These are phyloP conservation scores for Aspergillus thermomutatus DNA, from an alignment of 2,329 filamentous ascomycete genomes.

Conservation along the genomic window DNA sequence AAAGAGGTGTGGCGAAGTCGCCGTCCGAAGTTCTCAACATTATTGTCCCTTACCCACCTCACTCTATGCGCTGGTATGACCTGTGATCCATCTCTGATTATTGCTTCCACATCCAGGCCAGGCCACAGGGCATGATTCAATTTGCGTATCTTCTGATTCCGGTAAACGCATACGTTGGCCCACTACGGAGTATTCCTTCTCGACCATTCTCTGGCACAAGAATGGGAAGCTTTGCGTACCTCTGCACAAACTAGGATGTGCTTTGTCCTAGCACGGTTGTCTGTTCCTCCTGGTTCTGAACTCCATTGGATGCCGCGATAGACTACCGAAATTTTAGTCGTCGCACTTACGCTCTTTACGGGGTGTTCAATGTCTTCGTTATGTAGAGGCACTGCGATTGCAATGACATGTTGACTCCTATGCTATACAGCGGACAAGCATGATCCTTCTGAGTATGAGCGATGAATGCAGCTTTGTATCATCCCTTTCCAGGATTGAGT, in stretches of 20 bases:
- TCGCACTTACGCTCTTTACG: background rate
- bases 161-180: background rate
- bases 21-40: background rate
- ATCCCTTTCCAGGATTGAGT: background rate
- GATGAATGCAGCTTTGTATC: background rate
- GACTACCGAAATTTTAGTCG: background rate
- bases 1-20: background rate
- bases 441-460: background rate
- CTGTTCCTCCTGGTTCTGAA: background rate
- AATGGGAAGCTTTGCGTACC: background rate
- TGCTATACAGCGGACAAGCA: background rate
- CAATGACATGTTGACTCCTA: background rate
- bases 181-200: background rate
- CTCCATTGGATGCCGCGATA: background rate
- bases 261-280: background rate
- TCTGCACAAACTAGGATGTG: background rate
- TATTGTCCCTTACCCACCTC: background rate
- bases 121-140: background rate
- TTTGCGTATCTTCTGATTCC: background rate
- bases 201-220: background rate
- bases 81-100: background rate
- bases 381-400: background rate
- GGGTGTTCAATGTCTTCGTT: background rate
- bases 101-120: background rate
- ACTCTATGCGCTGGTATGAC: too few species aligned